phyloP scores from a whole-genome alignment of 2,329 filamentous ascomycete species.

The Cucurbitaria berberidis region DNA sequence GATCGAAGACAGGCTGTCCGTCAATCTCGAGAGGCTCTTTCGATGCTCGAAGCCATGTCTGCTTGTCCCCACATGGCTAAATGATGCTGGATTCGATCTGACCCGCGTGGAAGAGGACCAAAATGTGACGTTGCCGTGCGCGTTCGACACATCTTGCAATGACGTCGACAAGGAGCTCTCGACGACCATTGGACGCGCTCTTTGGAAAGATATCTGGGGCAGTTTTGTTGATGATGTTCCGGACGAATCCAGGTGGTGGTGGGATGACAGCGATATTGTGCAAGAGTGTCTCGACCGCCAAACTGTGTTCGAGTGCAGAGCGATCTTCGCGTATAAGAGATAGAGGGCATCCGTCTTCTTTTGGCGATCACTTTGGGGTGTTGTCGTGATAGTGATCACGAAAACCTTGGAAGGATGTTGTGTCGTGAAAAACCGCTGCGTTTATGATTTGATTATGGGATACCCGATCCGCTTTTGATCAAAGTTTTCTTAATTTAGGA shows the following conservation, averaged over 20 bases:
- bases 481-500: neutral
- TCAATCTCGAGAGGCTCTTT: conserved; percentile 65
- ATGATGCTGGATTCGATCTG: conserved; percentile 58
- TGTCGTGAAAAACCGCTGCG: neutral
- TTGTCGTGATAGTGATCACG: neutral
- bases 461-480: conserved; percentile 14
- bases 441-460: conserved; percentile 2
- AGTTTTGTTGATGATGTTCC: conserved; percentile 40
- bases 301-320: conserved; percentile 48
- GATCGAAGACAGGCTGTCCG: conserved; percentile 66
- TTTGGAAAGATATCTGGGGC: conserved; percentile 50
- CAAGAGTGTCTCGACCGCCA: conserved; percentile 43
- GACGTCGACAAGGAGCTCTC: conserved; percentile 42
- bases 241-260: conserved; percentile 46
- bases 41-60: conserved; percentile 66
- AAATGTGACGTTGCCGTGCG: conserved; percentile 40
- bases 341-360: neutral
- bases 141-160: conserved; percentile 22
- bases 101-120: conserved; percentile 25
- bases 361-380: neutral
- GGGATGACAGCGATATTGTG: conserved; percentile 47
- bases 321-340: conserved; percentile 45
- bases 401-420: neutral
- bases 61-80: conserved; percentile 65
- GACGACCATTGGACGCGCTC: conserved; percentile 40